Conservation (phyloP, 495 filamentous ascomycete species). For the Neohortaea acidophila region DNA sequence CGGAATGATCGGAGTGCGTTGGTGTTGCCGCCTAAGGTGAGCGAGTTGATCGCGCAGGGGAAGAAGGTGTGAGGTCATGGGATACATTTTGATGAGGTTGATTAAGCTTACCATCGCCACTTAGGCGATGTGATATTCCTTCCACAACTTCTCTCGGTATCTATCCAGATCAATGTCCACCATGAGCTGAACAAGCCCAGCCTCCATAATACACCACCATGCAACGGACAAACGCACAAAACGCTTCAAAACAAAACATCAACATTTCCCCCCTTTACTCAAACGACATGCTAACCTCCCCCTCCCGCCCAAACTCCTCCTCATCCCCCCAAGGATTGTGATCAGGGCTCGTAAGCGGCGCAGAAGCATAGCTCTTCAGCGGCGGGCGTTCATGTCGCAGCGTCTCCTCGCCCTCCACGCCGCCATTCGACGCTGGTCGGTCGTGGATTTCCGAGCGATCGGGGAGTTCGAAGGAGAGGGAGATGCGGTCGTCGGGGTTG, state of each 20-base stretch:
- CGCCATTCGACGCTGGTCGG: not conserved
- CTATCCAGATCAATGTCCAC: no score
- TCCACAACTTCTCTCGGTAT: no score
- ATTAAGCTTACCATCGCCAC: no score
- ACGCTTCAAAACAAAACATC: not conserved
- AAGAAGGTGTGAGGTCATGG: conserved; percentile 25
- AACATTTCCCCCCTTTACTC: conserved; percentile 26
- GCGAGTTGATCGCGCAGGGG: conserved; percentile 36
- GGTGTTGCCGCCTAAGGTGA: conserved; percentile 82
- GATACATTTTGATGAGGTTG: no score
- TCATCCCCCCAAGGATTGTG: conserved; percentile 21
- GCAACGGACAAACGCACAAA: not conserved
- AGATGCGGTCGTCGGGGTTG: not conserved
- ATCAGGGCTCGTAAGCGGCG: conserved; percentile 6
- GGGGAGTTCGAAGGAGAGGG: not conserved
- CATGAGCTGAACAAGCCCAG: no score
- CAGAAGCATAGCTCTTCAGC: conserved; percentile 3
- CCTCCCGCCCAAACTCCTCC: conserved; percentile 24
- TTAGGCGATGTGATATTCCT: no score
- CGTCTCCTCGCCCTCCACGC: not conserved
- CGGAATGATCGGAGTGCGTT: conserved; percentile 73
- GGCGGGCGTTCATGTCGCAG: not conserved
- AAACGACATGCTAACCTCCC: conserved; percentile 57
- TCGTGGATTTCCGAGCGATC: not conserved
- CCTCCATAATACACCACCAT: no score